Base-by-base conservation (phyloP, 208 protist genomes). In the Wallacemonas rigidus region DNA sequence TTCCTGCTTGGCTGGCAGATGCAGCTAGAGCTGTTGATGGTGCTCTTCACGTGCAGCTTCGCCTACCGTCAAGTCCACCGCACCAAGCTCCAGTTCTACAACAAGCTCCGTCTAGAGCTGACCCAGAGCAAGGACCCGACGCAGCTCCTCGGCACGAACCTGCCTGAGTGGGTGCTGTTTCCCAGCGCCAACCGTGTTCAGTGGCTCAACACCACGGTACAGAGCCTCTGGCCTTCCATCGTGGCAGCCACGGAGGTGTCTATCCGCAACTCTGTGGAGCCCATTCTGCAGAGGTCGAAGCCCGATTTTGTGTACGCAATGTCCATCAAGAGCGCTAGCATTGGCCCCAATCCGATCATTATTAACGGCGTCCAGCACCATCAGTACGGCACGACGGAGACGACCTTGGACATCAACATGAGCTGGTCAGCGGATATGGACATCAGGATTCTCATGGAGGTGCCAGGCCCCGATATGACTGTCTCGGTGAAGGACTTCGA, bases 341-440 rank as follows among this genome's bases (percentile, higher is more conserved):
- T 93, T 15, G 88, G 88, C 4, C 56, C 44, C 26, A 75, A 77
- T 15, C 88, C 88, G 6, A 70, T 91, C 15, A 77, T 85, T 50
- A 36, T 93, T 63, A 83, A 84, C 69, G 83, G 83, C 51, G 79
- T 93, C 71, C 83, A 91, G 76, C 75, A 93, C 77, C 83, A 88
- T 61, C 51, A 43, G 35, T 85, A 82, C 70, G 77, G 76, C 62
- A 76, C 64, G 45, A 83, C 77, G 17, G 77, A 85, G 64, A 86
- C 88, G 17, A 81, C 82, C 36, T 69, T 93, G n/a, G 88, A 93
- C 71, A 62, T 93, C 39, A 77, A 75, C 63, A n/a, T 82, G 54
- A 86, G 81, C 47, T 93, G 88, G 88, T 78, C 82, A 65, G 77
- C 83, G 26, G 80, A 88, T 51, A 89, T 90, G 84, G 80, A 93